Percentiles rank a stretch among this genome's conserved stretches.
These are phyloP conservation scores for Yarrowia sp. DNA, from an alignment of 805 yeast species.

Conservation along the genomic window DNA sequence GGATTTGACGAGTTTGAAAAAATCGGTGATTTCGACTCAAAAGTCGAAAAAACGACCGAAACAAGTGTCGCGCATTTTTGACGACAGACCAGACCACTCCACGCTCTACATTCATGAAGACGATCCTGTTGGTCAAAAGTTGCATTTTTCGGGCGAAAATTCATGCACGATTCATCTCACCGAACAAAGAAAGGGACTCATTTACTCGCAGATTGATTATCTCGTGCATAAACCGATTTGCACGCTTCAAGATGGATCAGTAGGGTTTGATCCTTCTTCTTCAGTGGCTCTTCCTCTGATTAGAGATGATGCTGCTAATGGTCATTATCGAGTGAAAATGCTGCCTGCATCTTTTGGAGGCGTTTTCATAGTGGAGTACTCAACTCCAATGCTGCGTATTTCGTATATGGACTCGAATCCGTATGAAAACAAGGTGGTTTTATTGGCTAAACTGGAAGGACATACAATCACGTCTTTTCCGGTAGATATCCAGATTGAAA, in stretches of 20 bases:
- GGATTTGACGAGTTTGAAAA: neutral
- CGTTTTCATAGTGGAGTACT: neutral
- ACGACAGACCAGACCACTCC: neutral
- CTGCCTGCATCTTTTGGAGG: neutral
- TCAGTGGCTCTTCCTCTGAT: neutral
- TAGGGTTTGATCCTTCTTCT: neutral
- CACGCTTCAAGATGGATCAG: neutral
- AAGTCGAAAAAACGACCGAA: neutral
- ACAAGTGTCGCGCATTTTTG: neutral
- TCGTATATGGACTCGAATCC: neutral
- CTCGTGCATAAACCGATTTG: neutral
- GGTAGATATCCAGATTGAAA: constrained; percentile 3
- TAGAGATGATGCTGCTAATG: neutral
- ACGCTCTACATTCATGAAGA: neutral
- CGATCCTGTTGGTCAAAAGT: neutral
- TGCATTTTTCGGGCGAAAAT: neutral
- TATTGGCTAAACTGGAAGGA: neutral
- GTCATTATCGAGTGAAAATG: neutral
- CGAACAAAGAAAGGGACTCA: neutral
- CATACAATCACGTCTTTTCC: constrained; percentile 2
- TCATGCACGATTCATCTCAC: neutral
- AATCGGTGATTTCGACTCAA: neutral
- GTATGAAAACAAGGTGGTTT: neutral
- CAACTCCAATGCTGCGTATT: neutral
- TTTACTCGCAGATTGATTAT: constrained; percentile 2